Evolutionary conservation across 495 filamentous ascomycete genomes (phyloP).

Genomic region (Emericellopsis terricola): DNA sequence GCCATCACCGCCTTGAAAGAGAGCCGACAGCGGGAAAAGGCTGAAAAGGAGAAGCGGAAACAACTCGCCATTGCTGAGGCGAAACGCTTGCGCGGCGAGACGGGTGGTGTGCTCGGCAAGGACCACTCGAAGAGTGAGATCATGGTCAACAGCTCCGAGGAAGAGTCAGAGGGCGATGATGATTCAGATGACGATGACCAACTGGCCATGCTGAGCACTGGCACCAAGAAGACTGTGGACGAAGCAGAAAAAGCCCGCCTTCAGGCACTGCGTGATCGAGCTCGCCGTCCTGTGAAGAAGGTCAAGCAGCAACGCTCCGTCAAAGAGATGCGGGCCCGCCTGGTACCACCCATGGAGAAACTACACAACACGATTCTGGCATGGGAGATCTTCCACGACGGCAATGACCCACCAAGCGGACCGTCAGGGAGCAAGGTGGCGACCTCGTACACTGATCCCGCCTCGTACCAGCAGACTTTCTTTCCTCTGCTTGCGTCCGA

Average conservation of each 20-base stretch:
- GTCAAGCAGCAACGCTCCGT: slow-evolving; percentile 53
- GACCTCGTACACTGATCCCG: slow-evolving; percentile 53
- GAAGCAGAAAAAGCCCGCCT: slow-evolving; percentile 33
- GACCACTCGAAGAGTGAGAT: slow-evolving; percentile 68
- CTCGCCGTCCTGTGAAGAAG: slow-evolving; percentile 62
- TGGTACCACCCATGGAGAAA: slow-evolving; percentile 73
- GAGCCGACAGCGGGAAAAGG: slow-evolving; percentile 50
- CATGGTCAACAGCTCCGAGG: slow-evolving; percentile 78
- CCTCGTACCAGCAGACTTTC: slow-evolving; percentile 75
- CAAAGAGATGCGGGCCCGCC: slow-evolving; percentile 83
- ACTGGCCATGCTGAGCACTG: slow-evolving; percentile 28
- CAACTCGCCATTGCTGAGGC: slow-evolving; percentile 46
- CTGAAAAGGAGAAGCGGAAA: slow-evolving; percentile 55
- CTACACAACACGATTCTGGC: slow-evolving; percentile 72
- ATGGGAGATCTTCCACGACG: slow-evolving; percentile 85
- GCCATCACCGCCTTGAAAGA: slow-evolving; percentile 28
- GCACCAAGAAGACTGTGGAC: slow-evolving; percentile 17
- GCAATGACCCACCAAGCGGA: slow-evolving; percentile 66
- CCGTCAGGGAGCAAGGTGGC: slow-evolving; percentile 61
- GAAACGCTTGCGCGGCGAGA: slow-evolving; percentile 39
- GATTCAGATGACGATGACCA: slow-evolving; percentile 38
- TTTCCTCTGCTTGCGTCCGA: slow-evolving; percentile 81
- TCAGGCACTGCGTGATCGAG: slow-evolving; percentile 22
- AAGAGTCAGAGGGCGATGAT: slow-evolving; percentile 52
- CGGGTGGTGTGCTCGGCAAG: slow-evolving; percentile 60